These are phyloP conservation scores for Hirsutella minnesotensis DNA, from an alignment of 2,329 filamentous ascomycete genomes.

Conservation along the genomic window DNA sequence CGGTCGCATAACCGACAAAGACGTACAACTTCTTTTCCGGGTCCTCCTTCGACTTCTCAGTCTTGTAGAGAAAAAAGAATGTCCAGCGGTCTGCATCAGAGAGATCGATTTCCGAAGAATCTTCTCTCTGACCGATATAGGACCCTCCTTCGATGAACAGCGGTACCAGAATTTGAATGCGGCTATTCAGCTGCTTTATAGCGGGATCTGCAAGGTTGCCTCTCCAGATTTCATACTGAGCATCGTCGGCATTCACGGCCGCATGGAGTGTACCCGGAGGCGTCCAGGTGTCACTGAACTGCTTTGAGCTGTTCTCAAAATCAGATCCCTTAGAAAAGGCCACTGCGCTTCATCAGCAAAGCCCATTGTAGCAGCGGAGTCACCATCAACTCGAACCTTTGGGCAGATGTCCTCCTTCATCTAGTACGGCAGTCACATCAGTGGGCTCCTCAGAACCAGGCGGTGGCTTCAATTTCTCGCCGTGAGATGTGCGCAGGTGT, in stretches of 20 bases:
- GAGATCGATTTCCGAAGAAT: constrained; percentile 53
- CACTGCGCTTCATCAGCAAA: constrained; percentile 29
- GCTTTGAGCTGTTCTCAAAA: constrained; percentile 47
- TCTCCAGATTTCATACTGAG: constrained; percentile 74
- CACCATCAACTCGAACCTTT: constrained; percentile 27
- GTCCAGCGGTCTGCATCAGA: constrained; percentile 77
- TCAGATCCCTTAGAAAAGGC: constrained; percentile 52
- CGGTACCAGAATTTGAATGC: constrained; percentile 72
- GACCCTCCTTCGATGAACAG: constrained; percentile 92
- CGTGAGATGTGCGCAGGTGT: constrained; percentile 57
- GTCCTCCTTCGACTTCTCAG: constrained; percentile 31
- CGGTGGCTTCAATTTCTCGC: constrained; percentile 56
- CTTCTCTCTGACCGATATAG: constrained; percentile 42
- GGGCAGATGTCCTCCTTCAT: constrained; percentile 55
- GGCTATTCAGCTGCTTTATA: constrained; percentile 61
- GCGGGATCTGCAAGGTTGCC: constrained; percentile 59
- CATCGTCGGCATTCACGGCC: constrained; percentile 47
- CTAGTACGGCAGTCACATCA: constrained; percentile 54
- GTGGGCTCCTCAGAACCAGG: constrained; percentile 53
- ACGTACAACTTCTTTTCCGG: constrained; percentile 51
- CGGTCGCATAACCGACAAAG: constrained; percentile 81
- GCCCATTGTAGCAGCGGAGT: not conserved
- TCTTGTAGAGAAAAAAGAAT: constrained; percentile 75
- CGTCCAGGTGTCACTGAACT: constrained; percentile 35
- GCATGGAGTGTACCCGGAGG: constrained; percentile 67